A percentile compares a stretch with the other conserved stretches of the same genome.
Evolutionary conservation across 1,284 basidiomycete species (phyloP).

Genomic region (Ceratobasidium sp.): DNA sequence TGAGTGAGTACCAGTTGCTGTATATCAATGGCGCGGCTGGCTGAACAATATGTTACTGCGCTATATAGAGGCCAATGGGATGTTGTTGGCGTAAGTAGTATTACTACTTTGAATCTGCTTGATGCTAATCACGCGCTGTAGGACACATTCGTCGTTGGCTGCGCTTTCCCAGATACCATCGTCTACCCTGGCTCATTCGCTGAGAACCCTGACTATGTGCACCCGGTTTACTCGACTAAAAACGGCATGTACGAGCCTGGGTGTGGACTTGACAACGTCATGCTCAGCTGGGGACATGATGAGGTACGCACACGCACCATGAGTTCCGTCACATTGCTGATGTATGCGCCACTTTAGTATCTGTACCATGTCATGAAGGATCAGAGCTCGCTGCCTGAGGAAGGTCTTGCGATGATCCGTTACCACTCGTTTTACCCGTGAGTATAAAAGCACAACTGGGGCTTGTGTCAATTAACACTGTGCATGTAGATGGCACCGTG

Average conservation of each 20-base stretch:
- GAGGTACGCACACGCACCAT: slow-evolving; percentile 63
- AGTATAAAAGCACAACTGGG: slow-evolving; percentile 49
- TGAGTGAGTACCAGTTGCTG: slow-evolving; percentile 56
- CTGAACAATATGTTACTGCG: not conserved
- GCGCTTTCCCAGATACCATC: slow-evolving; percentile 83
- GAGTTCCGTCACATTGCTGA: slow-evolving; percentile 10
- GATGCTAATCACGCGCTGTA: slow-evolving; percentile 51
- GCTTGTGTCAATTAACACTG: not conserved
- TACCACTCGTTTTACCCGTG: slow-evolving; percentile 94
- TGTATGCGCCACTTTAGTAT: slow-evolving; percentile 61
- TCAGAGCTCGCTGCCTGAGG: slow-evolving; percentile 81
- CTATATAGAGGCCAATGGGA: slow-evolving; percentile 82
- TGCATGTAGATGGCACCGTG: slow-evolving; percentile 77
- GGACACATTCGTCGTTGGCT: slow-evolving; percentile 91
- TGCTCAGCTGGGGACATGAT: slow-evolving; percentile 92
- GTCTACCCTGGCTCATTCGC: slow-evolving; percentile 88
- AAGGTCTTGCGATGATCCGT: slow-evolving; percentile 90
- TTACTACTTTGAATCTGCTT: slow-evolving; percentile 2
- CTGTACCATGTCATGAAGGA: slow-evolving; percentile 80
- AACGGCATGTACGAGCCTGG: slow-evolving; percentile 85
- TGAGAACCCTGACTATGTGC: slow-evolving; percentile 77
- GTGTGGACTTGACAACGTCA: slow-evolving; percentile 90
- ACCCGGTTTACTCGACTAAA: slow-evolving; percentile 80
- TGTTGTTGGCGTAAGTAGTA: slow-evolving; percentile 77
- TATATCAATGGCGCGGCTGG: not conserved